Evolutionary conservation across 495 filamentous ascomycete species (phyloP), one percentile per base, ranked within the genome.

Genomic region (Podospora pseudoanserina): DNA sequence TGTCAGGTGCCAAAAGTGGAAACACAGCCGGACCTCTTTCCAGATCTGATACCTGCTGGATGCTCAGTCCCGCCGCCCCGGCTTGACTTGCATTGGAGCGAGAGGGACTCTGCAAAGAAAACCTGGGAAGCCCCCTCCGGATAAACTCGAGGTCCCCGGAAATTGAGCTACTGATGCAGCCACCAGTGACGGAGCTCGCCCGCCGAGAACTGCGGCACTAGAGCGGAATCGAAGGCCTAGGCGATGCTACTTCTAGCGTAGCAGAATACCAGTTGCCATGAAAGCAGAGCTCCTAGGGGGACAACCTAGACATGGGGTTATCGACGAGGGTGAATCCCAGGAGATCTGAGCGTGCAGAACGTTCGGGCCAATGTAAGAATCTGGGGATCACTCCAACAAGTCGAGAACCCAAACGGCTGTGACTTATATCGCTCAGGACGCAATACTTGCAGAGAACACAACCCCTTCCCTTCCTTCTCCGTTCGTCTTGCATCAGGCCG

Each of bases 381-480:
- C 55, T 19, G 55, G 55, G 55, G 55, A 58, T 26, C 18, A 58
- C 18, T 20, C 23, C 13, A 19, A 19, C 55, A 19, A 19, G 23
- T 19, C 2, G 39, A 49, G 39, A 3, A 49, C 39, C n/a, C 55
- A 20, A 26, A 26, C 23, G 2, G 23, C 23, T 5, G 55, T 58
- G 55, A 58, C 55, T 58, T 58, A 58, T 58, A 58, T 26, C 55
- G 23, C 55, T 26, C n/a, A n/a, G 18, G 55, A 58, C 39, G 2
- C 39, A 49, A 16, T 16, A 49, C 39, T 49, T 58, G 55, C 13
- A 26, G n/a, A 58, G n/a, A 58, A 58, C n/a, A 20, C 23, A 5
- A 58, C 55, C 55, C 55, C 55, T 58, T 58, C 18, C 55, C 55
- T 58, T 58, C 55, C 23, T 58, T 58, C 55, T 26, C 55, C 55